Percentiles rank a stretch among this genome's conserved stretches.
phyloP scores from a whole-genome alignment of 352 stramenopile genomes.

The Phytophthora pini region DNA sequence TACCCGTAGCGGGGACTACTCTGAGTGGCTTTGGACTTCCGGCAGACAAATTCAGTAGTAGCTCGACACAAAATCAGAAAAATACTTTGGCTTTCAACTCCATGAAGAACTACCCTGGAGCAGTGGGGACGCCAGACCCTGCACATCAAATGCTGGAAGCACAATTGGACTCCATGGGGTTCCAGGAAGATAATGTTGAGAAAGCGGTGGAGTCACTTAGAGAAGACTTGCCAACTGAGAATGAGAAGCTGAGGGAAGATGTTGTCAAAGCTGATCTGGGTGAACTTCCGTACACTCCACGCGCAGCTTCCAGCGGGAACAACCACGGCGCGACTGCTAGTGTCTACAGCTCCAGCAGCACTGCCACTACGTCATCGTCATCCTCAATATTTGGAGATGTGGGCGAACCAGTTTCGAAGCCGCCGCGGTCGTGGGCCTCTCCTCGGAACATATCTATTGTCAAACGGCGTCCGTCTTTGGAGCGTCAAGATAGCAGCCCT shows the following conservation, averaged over 20 bases:
- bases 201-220: conserved; percentile 47
- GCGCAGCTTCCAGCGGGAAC: conserved; percentile 9
- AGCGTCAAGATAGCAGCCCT: conserved; percentile 57
- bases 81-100: conserved; percentile 19
- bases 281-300: conserved; percentile 48
- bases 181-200: conserved; percentile 40
- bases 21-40: neutral
- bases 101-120: conserved; percentile 38
- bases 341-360: conserved; percentile 38
- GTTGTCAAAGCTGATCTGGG: conserved; percentile 56
- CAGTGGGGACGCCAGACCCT: conserved; percentile 39
- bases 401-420: conserved; percentile 27
- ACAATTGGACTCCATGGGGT: conserved; percentile 60
- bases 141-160: conserved; percentile 51
- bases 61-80: conserved; percentile 6
- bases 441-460: conserved; percentile 16
- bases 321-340: conserved; percentile 23
- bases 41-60: conserved; percentile 8
- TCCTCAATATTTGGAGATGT: conserved; percentile 41
- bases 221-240: conserved; percentile 26
- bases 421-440: conserved; percentile 26
- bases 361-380: conserved; percentile 30
- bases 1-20: neutral
- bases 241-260: conserved; percentile 24
- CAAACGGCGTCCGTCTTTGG: conserved; percentile 43